Evolutionary conservation across 345 rosid species (phyloP).

Genomic region (Angophora floribunda): DNA sequence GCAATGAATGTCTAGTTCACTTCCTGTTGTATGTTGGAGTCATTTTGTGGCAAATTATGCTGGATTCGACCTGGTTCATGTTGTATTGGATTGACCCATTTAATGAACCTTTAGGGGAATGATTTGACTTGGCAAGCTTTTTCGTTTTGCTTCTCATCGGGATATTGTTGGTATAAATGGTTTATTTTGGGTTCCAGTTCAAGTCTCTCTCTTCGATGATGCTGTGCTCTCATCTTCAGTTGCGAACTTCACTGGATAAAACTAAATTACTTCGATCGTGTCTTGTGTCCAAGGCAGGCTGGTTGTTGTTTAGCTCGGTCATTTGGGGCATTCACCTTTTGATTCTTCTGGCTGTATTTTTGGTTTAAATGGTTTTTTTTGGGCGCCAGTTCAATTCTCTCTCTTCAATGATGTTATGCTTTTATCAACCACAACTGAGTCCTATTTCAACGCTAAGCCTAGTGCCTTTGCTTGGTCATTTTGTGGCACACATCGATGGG

Average conservation of each 20-base stretch:
- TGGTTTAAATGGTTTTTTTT: background rate
- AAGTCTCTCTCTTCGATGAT: background rate
- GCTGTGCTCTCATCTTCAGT: background rate
- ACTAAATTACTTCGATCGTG: background rate
- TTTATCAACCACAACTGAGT: background rate
- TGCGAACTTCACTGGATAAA: background rate
- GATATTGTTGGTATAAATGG: background rate
- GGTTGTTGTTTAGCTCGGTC: background rate
- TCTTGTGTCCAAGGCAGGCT: background rate
- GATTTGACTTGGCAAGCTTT: background rate
- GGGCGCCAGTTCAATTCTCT: background rate
- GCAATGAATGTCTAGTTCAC: background rate
- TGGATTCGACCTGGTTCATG: background rate
- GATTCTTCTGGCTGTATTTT: background rate
- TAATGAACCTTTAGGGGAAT: background rate
- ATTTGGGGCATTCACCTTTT: background rate
- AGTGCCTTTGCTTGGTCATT: background rate
- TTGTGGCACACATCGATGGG: background rate
- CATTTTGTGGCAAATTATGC: background rate
- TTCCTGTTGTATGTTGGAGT: background rate
- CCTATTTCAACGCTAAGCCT: background rate
- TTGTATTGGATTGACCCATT: background rate
- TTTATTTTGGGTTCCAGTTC: background rate
- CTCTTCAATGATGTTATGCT: background rate
- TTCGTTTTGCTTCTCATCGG: background rate